Conservation (phyloP, 441 rosid species). For the Gossypium trilobum region DNA sequence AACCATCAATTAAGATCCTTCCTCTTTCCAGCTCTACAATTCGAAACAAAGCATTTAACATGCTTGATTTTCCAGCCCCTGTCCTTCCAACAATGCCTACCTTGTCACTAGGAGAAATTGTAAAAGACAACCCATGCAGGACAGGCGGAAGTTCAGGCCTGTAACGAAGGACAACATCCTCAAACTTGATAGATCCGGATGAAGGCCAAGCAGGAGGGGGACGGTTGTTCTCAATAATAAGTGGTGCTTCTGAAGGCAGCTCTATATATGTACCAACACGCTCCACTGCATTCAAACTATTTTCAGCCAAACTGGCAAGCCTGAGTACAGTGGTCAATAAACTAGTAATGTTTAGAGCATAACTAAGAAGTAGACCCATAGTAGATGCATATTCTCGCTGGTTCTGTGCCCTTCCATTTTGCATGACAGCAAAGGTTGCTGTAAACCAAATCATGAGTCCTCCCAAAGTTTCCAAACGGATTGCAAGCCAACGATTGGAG, state of each 20-base stretch:
- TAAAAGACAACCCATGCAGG: slow-evolving; percentile 66
- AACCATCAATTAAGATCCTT: slow-evolving; percentile 64
- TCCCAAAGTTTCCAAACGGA: slow-evolving; percentile 77
- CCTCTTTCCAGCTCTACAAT: slow-evolving; percentile 85
- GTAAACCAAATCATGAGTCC: slow-evolving; percentile 93
- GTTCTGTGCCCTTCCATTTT: slow-evolving; percentile 66
- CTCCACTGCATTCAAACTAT: slow-evolving; percentile 82
- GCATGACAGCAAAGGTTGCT: slow-evolving; percentile 88
- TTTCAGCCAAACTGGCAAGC: slow-evolving; percentile 86
- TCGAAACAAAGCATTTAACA: slow-evolving; percentile 81
- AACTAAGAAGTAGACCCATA: slow-evolving; percentile 91
- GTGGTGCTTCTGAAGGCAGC: slow-evolving; percentile 78
- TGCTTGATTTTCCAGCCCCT: slow-evolving; percentile 94
- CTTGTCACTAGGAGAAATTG: slow-evolving; percentile 67
- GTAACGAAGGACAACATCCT: slow-evolving; percentile 79
- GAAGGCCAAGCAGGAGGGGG: slow-evolving; percentile 96
- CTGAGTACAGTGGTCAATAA: slow-evolving; percentile 71
- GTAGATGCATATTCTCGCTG: slow-evolving; percentile 76
- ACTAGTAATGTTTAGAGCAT: slow-evolving; percentile 71
- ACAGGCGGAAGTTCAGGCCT: slow-evolving; percentile 87
- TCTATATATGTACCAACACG: slow-evolving; percentile 76
- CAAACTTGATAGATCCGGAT: slow-evolving; percentile 70
- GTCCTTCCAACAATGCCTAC: slow-evolving; percentile 93
- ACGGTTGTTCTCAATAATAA: slow-evolving; percentile 54
- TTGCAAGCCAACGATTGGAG: slow-evolving; percentile 85